Percentiles rank a stretch among this genome's conserved stretches.
phyloP scores from a whole-genome alignment of 768 basidiomycete genomes.

The Kwoniella bestiolae region DNA sequence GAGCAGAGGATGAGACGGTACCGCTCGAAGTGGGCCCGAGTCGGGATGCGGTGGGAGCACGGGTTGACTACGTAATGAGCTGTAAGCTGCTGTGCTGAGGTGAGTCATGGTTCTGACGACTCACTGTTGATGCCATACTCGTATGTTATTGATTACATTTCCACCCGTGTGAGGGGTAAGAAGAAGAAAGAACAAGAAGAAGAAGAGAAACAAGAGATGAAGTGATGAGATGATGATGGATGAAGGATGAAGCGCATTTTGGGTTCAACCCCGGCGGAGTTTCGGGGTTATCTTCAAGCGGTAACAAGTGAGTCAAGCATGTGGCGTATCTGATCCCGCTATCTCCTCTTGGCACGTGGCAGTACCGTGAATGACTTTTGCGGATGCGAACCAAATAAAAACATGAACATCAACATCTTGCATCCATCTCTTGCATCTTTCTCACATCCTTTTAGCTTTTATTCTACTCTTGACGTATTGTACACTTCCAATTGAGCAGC shows the following conservation, averaged over 20 bases:
- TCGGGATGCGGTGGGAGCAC: background rate
- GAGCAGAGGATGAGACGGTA: background rate
- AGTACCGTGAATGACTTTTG: no score
- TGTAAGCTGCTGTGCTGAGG: background rate
- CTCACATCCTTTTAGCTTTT: no score
- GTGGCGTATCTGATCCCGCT: no score
- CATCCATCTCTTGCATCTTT: no score
- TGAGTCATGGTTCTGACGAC: background rate
- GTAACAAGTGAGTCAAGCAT: no score
- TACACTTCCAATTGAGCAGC: no score
- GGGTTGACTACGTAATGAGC: background rate
- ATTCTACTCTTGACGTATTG: no score
- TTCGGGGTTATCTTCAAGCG: conserved; percentile 10
- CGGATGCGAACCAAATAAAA: background rate
- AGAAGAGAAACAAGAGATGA: conserved; percentile 8
- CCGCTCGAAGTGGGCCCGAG: background rate
- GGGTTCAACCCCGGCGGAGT: background rate
- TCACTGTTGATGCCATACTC: conserved; percentile 24
- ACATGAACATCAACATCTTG: conserved; percentile 8
- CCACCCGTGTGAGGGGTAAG: conserved; percentile 15
- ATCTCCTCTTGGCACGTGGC: no score
- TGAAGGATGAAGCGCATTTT: conserved; percentile 7
- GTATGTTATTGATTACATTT: conserved; percentile 21
- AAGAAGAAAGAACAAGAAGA: conserved; percentile 6
- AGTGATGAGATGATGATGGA: background rate